Base-by-base conservation (phyloP, 192 early-diverging fungal species). In the Geranomyces michiganensis region DNA sequence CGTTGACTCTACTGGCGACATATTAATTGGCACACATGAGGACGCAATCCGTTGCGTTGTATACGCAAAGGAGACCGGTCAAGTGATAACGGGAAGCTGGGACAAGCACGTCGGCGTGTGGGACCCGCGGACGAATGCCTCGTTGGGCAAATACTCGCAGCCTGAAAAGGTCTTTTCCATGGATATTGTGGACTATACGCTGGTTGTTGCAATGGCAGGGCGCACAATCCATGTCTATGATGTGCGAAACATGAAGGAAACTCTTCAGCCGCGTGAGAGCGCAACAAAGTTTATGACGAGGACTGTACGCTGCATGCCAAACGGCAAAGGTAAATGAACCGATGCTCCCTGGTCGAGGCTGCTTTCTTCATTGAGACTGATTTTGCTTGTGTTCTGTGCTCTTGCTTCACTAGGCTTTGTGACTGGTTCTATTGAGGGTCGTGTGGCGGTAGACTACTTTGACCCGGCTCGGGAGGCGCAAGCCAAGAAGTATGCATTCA, bases 371-470 rank as follows among this genome's bases (percentile, higher is more conserved):
- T n/a, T n/a, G n/a, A n/a, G n/a, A n/a, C n/a, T n/a, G 19, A 19
- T 47, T 47, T 47, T 47, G 46, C 21, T 48, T 19, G 30, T 24
- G 24, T 63, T 14, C 44, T 30, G 27, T 26, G 3, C 3, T 26
- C 15, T 61, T 32, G 19, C 17, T 26, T n/a, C 24, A 24, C 6
- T 71, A 76, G 96, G 96, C 17, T 97, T 94, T 87, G 95, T 90
- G 1, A 88, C 87, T 55, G 84, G 88, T 68, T 97, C 94, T 8
- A 95, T 96, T 61, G 97, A 99, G 79, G 97, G 97, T 4, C 88
- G 97, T 15, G 89, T 97, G 21, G 91, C 93, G 0, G 91, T 99
- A 24, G 96, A 99, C 71, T 96, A 90, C 66, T 93, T 99, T 74
- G 90, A 92, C 59, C 82, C 88, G 8, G 77, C 83, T 19, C 70